These are phyloP conservation scores for Cyclocybe aegerita DNA, from an alignment of 768 basidiomycete species.

Conservation along the genomic window DNA sequence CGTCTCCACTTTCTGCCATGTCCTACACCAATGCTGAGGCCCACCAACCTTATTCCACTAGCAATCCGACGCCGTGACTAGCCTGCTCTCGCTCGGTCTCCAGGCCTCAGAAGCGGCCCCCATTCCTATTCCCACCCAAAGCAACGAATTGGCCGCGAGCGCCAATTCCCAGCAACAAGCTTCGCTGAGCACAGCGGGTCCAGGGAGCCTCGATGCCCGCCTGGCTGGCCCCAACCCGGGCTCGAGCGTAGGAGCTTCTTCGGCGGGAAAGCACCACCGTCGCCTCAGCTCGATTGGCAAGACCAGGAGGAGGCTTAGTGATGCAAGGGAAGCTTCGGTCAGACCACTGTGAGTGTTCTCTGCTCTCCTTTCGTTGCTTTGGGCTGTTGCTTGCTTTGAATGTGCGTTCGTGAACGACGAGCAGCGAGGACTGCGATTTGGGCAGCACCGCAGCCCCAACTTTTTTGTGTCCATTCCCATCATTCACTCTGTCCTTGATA, in stretches of 20 bases:
- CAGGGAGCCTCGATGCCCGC: constrained; percentile 4
- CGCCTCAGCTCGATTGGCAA: constrained; percentile 72
- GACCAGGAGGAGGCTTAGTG: constrained; percentile 69
- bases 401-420: neutral
- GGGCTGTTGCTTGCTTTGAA: constrained; percentile 7
- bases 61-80: constrained; percentile 47
- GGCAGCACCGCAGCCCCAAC: no score
- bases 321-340: constrained; percentile 75
- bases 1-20: neutral
- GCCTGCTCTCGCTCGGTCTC: constrained; percentile 69
- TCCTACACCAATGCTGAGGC: neutral
- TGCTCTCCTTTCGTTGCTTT: constrained; percentile 12
- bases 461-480: no score
- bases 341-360: constrained; percentile 64
- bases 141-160: neutral
- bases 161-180: constrained; percentile 3
- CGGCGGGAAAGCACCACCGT: constrained; percentile 54
- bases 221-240: constrained; percentile 2
- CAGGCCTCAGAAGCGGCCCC: constrained; percentile 54
- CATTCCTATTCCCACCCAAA: constrained; percentile 31
- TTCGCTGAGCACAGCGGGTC: neutral
- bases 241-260: constrained; percentile 20
- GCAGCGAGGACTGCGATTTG: no score
- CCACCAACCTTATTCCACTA: constrained; percentile 5
- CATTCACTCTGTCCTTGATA: no score